Base-by-base conservation (phyloP, 495 filamentous ascomycete species). In the Trichoderma gamsii region DNA sequence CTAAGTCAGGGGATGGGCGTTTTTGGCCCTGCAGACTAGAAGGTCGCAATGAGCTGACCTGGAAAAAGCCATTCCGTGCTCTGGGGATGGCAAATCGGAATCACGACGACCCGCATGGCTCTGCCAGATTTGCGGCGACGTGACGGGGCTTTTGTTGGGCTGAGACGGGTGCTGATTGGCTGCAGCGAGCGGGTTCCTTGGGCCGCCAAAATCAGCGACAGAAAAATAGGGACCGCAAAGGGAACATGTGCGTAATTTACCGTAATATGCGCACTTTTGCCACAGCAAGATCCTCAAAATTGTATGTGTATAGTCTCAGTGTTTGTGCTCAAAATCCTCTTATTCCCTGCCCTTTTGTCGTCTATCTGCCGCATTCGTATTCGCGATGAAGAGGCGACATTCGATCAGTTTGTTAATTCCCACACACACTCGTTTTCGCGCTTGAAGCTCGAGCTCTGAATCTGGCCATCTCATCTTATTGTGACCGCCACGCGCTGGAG, bases 21-120 rank as follows among this genome's bases (percentile, higher is more conserved):
- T n/a, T 16, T 56, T 29, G 29, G 51, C 15, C 51, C 51, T 11
- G 21, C n/a, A 52, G 12, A 25, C 27, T 29, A 29, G 27, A 61
- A 61, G 11, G 72, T 70, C 71, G 75, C 69, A 66, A 76, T 76
- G 72, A 76, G 67, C 64, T 73, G 73, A 76, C 73, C 66, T 71
- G 71, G 73, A 69, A 72, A 67, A 73, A 51, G 70, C 69, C 66
- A 41, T 76, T 71, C 72, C 75, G 67, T 29, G 11, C 52, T 67
- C 56, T 64, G 61, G 67, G 63, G 63, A 41, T 65, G 51, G n/a
- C 49, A 11, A 32, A 61, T 61, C 56, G 56, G 56, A 32, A 25
- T 11, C 56, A 32, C 56, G 9, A 61, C 56, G 56, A 23, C 25
- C 56, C 56, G 56, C 56, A 25, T 23, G 27, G 23, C 25, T 61